Conservation (phyloP, 495 filamentous ascomycete genomes). For the Aspergillus wentii region DNA sequence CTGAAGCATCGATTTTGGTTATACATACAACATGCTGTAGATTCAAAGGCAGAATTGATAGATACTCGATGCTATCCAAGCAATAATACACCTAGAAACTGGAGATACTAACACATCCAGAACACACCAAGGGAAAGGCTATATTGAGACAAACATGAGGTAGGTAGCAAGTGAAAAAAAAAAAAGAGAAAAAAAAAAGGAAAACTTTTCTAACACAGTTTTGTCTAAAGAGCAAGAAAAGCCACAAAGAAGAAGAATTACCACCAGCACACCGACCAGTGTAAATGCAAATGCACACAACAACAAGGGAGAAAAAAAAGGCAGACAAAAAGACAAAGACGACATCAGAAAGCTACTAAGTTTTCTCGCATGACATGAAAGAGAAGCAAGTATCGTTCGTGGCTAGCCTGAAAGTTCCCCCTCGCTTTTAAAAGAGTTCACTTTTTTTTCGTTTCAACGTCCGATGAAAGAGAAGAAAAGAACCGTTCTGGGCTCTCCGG, state of each 20-base stretch:
- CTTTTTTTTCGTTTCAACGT: conserved; percentile 1
- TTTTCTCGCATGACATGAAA: conserved; percentile 11
- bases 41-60: no score
- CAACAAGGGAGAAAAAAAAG: no score
- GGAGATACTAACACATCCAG: not conserved
- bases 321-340: conserved; percentile 9
- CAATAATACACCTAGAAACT: not conserved
- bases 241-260: no score
- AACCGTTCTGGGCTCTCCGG: conserved; percentile 15
- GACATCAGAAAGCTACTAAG: conserved; percentile 3
- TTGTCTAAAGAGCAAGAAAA: no score
- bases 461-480: conserved; percentile 2
- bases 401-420: conserved; percentile 12
- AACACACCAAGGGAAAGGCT: not conserved
- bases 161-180: not conserved
- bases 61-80: no score
- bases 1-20: no score
- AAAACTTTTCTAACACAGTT: no score
- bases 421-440: conserved; percentile 3
- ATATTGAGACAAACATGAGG: conserved; percentile 8
- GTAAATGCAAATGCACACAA: no score
- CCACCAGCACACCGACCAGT: no score
- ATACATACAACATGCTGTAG: no score
- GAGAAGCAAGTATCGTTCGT: conserved; percentile 11
- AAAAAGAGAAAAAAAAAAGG: conserved; percentile 3